Evolutionary conservation across 768 basidiomycete genomes (phyloP).

Genomic region (Hirschioporus abietinus): DNA sequence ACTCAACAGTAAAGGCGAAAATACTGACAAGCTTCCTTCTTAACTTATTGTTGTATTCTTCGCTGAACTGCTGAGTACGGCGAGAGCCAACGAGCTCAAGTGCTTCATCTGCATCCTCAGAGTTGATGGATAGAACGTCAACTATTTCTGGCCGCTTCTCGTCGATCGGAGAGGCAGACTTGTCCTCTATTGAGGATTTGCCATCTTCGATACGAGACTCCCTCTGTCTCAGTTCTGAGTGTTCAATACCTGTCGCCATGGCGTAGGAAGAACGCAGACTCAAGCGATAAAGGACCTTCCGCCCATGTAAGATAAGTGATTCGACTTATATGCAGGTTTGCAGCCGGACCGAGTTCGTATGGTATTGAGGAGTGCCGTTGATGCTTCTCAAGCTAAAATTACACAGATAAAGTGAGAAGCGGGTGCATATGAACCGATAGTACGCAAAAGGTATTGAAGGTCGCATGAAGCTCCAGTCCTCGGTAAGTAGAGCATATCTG

Average conservation of each 20-base stretch:
- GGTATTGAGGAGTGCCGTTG: background rate
- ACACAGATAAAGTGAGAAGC: background rate
- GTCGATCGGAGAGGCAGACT: background rate
- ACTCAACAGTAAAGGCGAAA: background rate
- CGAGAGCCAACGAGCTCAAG: conserved; percentile 53
- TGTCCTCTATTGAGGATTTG: background rate
- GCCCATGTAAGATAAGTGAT: background rate
- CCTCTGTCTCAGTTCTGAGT: background rate
- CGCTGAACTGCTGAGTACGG: conserved; percentile 45
- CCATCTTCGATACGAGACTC: background rate
- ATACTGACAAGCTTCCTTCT: conserved; percentile 52
- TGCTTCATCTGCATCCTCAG: conserved; percentile 51
- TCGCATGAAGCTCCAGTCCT: background rate
- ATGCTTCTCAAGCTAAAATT: background rate
- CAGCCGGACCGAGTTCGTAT: background rate
- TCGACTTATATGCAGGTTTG: background rate
- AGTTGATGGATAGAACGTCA: conserved; percentile 14
- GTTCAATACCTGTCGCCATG: background rate
- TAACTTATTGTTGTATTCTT: conserved; percentile 53
- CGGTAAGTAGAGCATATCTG: background rate
- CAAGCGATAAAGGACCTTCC: background rate
- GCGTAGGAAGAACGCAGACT: background rate
- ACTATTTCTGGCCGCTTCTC: background rate
- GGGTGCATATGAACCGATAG: background rate
- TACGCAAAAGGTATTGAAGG: background rate